A percentile compares a stretch with the other conserved stretches of the same genome.
Evolutionary conservation across 495 filamentous ascomycete genomes (phyloP).

Genomic region (Cenococcum geophilum): DNA sequence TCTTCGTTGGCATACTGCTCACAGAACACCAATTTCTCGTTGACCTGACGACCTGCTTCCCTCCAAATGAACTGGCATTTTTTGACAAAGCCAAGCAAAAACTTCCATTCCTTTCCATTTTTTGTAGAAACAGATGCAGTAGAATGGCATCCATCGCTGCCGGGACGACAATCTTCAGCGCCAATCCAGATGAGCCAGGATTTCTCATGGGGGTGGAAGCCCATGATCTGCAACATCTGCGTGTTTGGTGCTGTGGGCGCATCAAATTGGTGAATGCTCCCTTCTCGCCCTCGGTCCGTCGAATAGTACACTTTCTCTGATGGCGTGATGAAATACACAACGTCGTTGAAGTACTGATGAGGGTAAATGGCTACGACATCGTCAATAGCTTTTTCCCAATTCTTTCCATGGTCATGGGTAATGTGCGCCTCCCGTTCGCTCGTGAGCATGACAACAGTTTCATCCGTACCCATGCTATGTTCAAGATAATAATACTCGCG

Average conservation of each 20-base stretch:
- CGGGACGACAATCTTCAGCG: constrained; percentile 48
- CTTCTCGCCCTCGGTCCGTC: constrained; percentile 57
- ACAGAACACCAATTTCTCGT: constrained; percentile 71
- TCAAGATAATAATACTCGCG: constrained; percentile 76
- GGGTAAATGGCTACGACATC: constrained; percentile 60
- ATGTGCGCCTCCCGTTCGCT: constrained; percentile 57
- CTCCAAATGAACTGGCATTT: constrained; percentile 74
- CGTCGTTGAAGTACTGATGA: constrained; percentile 71
- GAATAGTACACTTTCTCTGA: constrained; percentile 68
- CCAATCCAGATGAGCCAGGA: constrained; percentile 93
- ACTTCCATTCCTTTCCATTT: constrained; percentile 69
- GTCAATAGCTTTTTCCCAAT: constrained; percentile 61
- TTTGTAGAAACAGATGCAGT: constrained; percentile 66
- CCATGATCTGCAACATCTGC: constrained; percentile 47
- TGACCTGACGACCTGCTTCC: constrained; percentile 53
- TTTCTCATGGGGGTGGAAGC: constrained; percentile 73
- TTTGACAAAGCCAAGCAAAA: constrained; percentile 57
- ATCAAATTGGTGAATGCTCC: constrained; percentile 59
- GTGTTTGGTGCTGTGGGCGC: constrained; percentile 48
- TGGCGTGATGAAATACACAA: constrained; percentile 75
- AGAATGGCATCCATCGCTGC: constrained; percentile 52
- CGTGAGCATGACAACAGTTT: constrained; percentile 80
- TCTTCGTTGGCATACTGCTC: constrained; percentile 64
- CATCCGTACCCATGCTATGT: constrained; percentile 57
- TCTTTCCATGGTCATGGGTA: constrained; percentile 79